Evolutionary conservation across 768 basidiomycete species (phyloP).

Genomic region (Lepiota brunneoincarnata): DNA sequence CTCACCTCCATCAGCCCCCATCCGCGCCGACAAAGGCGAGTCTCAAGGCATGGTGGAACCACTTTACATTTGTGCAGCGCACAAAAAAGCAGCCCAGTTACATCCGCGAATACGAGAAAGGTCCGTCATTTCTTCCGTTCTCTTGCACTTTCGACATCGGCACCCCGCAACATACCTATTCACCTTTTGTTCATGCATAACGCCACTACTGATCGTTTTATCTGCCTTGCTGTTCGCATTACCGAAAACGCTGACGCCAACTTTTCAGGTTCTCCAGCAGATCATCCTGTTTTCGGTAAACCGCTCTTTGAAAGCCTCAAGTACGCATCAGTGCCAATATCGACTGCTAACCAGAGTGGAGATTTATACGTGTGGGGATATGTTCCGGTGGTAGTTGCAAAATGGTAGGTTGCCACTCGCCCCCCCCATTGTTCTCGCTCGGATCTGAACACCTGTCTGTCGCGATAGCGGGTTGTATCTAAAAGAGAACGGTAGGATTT

Average conservation of each 20-base stretch:
- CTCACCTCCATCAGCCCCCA: constrained; percentile 10
- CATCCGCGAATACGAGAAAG: constrained; percentile 8
- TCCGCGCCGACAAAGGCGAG: constrained; percentile 47
- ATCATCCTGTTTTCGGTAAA: constrained; percentile 70
- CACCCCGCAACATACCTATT: background rate
- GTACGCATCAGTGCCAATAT: constrained; percentile 92
- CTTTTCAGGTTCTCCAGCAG: constrained; percentile 13
- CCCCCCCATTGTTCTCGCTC: constrained; percentile 7
- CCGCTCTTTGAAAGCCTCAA: constrained; percentile 81
- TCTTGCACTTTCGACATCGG: background rate
- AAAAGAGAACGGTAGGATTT: constrained; percentile 79
- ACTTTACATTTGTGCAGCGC: constrained; percentile 65
- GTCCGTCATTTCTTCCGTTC: background rate
- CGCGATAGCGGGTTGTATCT: constrained; percentile 78
- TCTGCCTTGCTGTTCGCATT: no score
- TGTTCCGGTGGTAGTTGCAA: constrained; percentile 96
- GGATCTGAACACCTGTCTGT: constrained; percentile 11
- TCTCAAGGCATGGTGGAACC: constrained; percentile 82
- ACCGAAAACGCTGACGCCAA: background rate
- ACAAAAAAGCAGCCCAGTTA: constrained; percentile 51
- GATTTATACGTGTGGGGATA: constrained; percentile 90
- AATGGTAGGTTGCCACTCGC: constrained; percentile 63
- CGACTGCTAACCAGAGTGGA: constrained; percentile 79
- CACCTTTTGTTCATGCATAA: constrained; percentile 4
- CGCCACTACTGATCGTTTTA: background rate